These are phyloP conservation scores for Amaranthus tricolor DNA, from an alignment of 179 eudicot genomes.

Conservation along the genomic window DNA sequence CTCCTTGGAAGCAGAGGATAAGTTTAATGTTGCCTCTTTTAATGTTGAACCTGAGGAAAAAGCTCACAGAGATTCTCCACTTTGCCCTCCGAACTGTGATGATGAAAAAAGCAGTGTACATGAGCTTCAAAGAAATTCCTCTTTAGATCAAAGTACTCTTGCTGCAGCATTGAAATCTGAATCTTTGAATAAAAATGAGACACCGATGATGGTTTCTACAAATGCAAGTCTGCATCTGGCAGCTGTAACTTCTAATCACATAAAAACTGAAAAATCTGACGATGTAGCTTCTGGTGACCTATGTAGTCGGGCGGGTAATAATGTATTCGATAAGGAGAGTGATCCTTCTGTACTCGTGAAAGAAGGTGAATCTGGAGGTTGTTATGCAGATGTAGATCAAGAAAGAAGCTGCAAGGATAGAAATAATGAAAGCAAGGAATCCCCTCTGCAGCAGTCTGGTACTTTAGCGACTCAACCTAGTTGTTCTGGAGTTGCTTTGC, in stretches of 20 bases:
- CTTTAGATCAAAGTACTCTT: constrained; percentile 18
- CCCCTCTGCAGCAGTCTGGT: constrained; percentile 12
- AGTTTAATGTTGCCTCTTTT: constrained; percentile 16
- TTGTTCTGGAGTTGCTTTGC: constrained; percentile 6
- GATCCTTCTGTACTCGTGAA: constrained; percentile 9
- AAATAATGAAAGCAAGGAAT: constrained; percentile 28
- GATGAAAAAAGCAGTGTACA: constrained; percentile 21
- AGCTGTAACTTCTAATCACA: constrained; percentile 19
- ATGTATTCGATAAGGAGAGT: constrained; percentile 20
- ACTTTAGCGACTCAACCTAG: constrained; percentile 10
- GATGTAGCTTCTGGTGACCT: constrained; percentile 16
- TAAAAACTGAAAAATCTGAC: constrained; percentile 19
- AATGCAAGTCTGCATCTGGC: constrained; percentile 21
- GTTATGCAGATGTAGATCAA: constrained; percentile 21
- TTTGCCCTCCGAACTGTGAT: constrained; percentile 3
- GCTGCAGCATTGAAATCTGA: constrained; percentile 22
- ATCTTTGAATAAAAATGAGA: constrained; percentile 22
- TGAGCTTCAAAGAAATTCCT: constrained; percentile 20
- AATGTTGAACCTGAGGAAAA: constrained; percentile 21
- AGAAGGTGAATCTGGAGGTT: constrained; percentile 19
- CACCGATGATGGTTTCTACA: constrained; percentile 19
- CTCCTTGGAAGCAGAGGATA: constrained; percentile 21
- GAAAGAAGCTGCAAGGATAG: constrained; percentile 32
- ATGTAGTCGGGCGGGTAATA: constrained; percentile 15
- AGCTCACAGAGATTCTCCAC: constrained; percentile 11